A percentile compares a stretch with the other conserved stretches of the same genome.
These are phyloP conservation scores for Aureobasidium sp. DNA, from an alignment of 2,329 filamentous ascomycete species.

Conservation along the genomic window DNA sequence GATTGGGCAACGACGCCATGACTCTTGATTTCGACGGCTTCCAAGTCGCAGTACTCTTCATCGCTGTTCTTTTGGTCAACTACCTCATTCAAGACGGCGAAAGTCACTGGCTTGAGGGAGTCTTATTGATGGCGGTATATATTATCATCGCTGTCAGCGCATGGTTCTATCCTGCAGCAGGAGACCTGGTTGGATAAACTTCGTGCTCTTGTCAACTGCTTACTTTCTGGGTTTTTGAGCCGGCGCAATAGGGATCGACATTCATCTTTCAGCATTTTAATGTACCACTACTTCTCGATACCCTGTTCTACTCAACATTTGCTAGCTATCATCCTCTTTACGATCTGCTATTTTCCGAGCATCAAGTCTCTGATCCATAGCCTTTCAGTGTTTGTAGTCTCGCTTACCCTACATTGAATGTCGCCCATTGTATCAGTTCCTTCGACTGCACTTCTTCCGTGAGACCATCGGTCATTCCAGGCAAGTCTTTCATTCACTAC, in stretches of 20 bases:
- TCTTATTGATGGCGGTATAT: slow-evolving; percentile 53
- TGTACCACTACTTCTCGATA: slow-evolving; percentile 2
- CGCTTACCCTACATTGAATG: too few relatives aligned
- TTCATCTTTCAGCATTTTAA: background rate
- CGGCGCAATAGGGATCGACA: background rate
- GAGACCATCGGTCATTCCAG: background rate
- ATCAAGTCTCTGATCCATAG: too few relatives aligned
- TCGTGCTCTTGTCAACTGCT: background rate
- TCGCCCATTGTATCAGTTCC: too few relatives aligned
- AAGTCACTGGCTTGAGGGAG: slow-evolving; percentile 51
- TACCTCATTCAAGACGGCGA: slow-evolving; percentile 50
- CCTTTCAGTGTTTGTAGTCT: too few relatives aligned
- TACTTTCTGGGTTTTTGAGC: background rate
- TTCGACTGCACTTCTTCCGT: background rate
- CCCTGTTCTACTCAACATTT: background rate
- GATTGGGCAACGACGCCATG: slow-evolving; percentile 49
- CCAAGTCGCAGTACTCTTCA: slow-evolving; percentile 63
- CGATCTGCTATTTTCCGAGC: too few relatives aligned
- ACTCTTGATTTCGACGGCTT: slow-evolving; percentile 81
- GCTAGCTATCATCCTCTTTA: too few relatives aligned
- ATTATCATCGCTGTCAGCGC: slow-evolving; percentile 55
- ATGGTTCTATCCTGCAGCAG: slow-evolving; percentile 40
- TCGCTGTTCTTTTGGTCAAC: slow-evolving; percentile 50
- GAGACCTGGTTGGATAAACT: background rate
- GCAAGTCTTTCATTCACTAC: too few relatives aligned